Evolutionary conservation across 2,329 filamentous ascomycete genomes (phyloP), one percentile per base, ranked within the genome.

Genomic region (Neoarthrinium moseri): DNA sequence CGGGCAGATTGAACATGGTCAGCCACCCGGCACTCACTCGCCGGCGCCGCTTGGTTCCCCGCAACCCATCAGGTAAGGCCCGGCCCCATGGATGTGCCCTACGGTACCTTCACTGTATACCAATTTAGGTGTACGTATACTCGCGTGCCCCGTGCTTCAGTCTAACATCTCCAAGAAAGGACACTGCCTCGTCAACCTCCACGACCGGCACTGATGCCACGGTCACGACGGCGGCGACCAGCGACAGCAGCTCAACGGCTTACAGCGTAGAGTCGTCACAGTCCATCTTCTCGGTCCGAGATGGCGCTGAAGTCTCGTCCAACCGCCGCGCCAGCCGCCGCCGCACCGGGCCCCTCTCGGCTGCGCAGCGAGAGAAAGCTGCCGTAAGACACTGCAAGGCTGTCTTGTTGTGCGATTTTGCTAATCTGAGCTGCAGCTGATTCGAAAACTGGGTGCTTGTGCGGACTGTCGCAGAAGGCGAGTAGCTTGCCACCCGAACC

Each of bases 401-500:
- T n/a, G n/a, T n/a, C n/a, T n/a, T n/a, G n/a, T n/a, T n/a, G n/a
- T n/a, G n/a, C n/a, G n/a, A n/a, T n/a, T n/a, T n/a, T n/a, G n/a
- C 22, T 8, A 17, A 30, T 15, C 10, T 41, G 10, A 8, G 21
- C 29, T 43, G 40, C 20, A 43, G 40, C 29, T 43, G 13, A 82
- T 83, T 50, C 67, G 79, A 55, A 82, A 81, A 60, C 65, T 82
- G 43, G 78, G 79, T 47, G 79, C 79, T 38, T 83, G 79, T 56
- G 56, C 61, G 26, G 77, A 81, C 54, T 83, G 79, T 53, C 71
- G 77, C 34, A 70, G 76, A 46, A 69, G 78, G 52, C 70, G 78
- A 59, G 78, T 82, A 63, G 78, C 78, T 61, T 83, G 79, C 58
- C 76, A 81, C 54, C 78, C 79, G 12, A 77, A 72, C 52, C 79